A percentile compares a stretch with the other conserved stretches of the same genome.
These are phyloP conservation scores for Candida silvatica DNA, from an alignment of 805 yeast species.

Conservation along the genomic window DNA sequence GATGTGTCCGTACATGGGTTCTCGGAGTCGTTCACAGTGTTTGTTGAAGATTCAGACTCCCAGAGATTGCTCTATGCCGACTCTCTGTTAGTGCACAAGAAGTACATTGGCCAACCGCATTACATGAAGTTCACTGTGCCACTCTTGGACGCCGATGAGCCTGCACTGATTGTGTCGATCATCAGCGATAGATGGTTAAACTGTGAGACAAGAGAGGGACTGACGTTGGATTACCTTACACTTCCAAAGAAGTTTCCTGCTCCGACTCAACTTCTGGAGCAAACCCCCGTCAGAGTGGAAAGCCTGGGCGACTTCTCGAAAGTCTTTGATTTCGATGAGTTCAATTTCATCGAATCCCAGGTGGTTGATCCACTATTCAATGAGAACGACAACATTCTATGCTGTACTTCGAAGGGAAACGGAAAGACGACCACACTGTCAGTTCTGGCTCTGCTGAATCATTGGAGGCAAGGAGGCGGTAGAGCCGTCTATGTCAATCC, in stretches of 20 bases:
- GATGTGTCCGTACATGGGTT: constrained; percentile 52
- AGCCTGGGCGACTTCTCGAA: constrained; percentile 41
- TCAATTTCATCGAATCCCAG: constrained; percentile 73
- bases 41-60: constrained; percentile 82
- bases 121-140: constrained; percentile 59
- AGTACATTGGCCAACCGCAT: constrained; percentile 45
- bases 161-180: constrained; percentile 64
- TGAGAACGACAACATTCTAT: constrained; percentile 42
- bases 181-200: constrained; percentile 84
- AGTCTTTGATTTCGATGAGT: constrained; percentile 38
- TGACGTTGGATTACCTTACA: constrained; percentile 40
- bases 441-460: constrained; percentile 62
- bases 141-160: constrained; percentile 44
- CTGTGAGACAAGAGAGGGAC: constrained; percentile 54
- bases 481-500: constrained; percentile 71
- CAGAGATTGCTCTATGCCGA: constrained; percentile 60
- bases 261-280: constrained; percentile 47
- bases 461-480: constrained; percentile 65
- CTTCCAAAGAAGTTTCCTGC: constrained; percentile 60
- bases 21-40: constrained; percentile 55
- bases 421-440: constrained; percentile 62
- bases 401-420: constrained; percentile 69
- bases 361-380: constrained; percentile 52
- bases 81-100: constrained; percentile 39
- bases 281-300: constrained; percentile 39